Base-by-base conservation (phyloP, 768 basidiomycete species). In the Hemileccinum impolitum region DNA sequence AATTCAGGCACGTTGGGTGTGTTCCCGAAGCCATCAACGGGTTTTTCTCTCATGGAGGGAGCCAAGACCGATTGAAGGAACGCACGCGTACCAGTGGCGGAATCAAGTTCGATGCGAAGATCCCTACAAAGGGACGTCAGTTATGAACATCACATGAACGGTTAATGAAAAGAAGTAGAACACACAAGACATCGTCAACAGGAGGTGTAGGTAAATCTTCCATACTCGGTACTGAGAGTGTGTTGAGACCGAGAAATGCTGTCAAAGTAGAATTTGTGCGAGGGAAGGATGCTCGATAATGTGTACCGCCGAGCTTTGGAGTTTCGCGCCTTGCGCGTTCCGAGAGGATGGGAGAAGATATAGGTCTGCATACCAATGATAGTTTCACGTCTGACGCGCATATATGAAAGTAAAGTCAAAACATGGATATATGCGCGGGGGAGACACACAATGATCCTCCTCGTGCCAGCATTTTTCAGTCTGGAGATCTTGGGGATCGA, bases 241-340 rank as follows among this genome's bases (percentile, higher is more conserved):
- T 10, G 3, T 46, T 37, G 13, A 73, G 50, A 14, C 45, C 47
- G 12, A 58, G 63, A 47, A 51, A 62, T 21, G 54, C 50, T 18
- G 48, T 51, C 41, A 67, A 59, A 34, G 53, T 56, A 30, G 54
- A 45, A 45, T 39, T 48, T 38, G 59, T 66, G 19, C 48, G 60
- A 28, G 66, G 64, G 14, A 65, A 46, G n/a, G 59, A 63, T 42
- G 57, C 51, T 21, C 56, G 52, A n/a, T 62, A 61, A 39, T 14
- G 53, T 55, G 47, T 53, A 21, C 32, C 46, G 39, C 78, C 75
- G 7, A 72, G 53, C 31, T 60, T 64, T 1, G 77, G 79, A 9
- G 79, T 81, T 56, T 75, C 69, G n/a, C 65, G 71, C 32, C 63
- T 66, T 3, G 82, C 74, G 14, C 69, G 68, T 31, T 69, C 66